phyloP scores from a whole-genome alignment of 1,139 yeast genomes.

The Kurtzmaniella quercitrusa region DNA sequence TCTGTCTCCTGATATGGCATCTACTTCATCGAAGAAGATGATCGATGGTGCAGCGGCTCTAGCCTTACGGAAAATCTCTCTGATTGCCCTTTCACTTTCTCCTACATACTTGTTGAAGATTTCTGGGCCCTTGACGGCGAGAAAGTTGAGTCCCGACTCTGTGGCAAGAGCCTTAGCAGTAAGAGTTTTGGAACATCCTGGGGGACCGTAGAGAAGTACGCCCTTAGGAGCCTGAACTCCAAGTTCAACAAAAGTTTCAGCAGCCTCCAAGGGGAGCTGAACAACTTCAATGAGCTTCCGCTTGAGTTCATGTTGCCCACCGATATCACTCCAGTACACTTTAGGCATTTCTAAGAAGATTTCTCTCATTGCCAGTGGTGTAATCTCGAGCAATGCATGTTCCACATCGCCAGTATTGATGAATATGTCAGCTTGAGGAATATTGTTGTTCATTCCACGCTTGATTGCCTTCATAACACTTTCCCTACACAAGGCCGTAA shows the following conservation, averaged over 20 bases:
- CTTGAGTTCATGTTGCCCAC: conserved; percentile 86
- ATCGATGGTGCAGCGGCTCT: conserved; percentile 91
- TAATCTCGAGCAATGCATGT: conserved; percentile 65
- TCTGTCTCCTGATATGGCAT: conserved; percentile 80
- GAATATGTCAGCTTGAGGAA: conserved; percentile 22
- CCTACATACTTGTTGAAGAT: conserved; percentile 92
- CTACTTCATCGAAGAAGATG: conserved; percentile 91
- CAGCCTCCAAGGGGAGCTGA: conserved; percentile 83
- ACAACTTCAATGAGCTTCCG: conserved; percentile 81
- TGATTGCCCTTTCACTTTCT: conserved; percentile 82
- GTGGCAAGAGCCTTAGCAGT: conserved; percentile 95
- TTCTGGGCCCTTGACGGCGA: conserved; percentile 96
- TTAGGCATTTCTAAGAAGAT: conserved; percentile 91
- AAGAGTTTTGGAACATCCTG: conserved; percentile 92
- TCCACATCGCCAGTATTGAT: conserved; percentile 52
- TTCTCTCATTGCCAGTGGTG: conserved; percentile 98
- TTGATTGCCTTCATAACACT: conserved; percentile 81
- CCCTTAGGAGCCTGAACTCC: conserved; percentile 94
- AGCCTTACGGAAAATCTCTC: conserved; percentile 89
- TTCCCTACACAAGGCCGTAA: conserved; percentile 83
- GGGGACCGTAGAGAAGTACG: conserved; percentile 87
- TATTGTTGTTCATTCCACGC: conserved; percentile 37
- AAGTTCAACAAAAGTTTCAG: conserved; percentile 66
- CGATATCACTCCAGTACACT: conserved; percentile 90
- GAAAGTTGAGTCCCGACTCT: conserved; percentile 85